Conservation (phyloP, 139 green algal genomes). For the Chlamydomonas incerta region DNA sequence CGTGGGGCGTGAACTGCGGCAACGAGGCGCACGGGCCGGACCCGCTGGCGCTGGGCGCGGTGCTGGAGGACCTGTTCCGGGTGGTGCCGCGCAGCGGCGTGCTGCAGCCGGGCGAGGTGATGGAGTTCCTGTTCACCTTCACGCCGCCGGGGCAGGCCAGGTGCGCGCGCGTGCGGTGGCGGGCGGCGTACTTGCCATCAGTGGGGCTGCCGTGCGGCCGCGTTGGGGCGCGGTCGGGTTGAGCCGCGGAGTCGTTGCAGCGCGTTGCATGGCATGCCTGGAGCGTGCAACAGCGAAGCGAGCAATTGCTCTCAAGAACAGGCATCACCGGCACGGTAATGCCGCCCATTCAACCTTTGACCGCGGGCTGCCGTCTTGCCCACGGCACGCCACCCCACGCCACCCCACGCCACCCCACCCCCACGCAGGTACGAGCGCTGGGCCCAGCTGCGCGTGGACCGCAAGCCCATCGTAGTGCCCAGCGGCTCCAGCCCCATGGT, state of each 20-base stretch:
- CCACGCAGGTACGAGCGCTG: constrained; percentile 42
- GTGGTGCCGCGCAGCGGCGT: constrained; percentile 46
- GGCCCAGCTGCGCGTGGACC: constrained; percentile 56
- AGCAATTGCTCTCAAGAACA: no score
- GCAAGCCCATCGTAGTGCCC: background rate
- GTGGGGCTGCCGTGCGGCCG: no score
- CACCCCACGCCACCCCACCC: background rate
- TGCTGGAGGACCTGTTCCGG: constrained; percentile 21
- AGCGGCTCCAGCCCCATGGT: background rate
- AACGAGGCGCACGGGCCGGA: constrained; percentile 41
- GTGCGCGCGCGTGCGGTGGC: background rate
- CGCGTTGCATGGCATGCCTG: no score
- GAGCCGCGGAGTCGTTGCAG: no score
- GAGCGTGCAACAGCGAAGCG: no score
- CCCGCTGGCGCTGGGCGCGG: constrained; percentile 47
- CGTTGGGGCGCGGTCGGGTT: no score
- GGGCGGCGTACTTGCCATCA: background rate
- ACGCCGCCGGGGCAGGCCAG: constrained; percentile 14
- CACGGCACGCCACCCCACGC: no score
- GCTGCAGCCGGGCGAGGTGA: constrained; percentile 53
- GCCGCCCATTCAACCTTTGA: no score
- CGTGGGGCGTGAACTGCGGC: constrained; percentile 31
- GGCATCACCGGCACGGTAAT: no score
- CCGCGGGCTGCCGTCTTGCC: no score
- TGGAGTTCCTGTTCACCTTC: constrained; percentile 60